Evolutionary conservation across 2,329 filamentous ascomycete species (phyloP).

Genomic region (Tolypocladium inflatum): DNA sequence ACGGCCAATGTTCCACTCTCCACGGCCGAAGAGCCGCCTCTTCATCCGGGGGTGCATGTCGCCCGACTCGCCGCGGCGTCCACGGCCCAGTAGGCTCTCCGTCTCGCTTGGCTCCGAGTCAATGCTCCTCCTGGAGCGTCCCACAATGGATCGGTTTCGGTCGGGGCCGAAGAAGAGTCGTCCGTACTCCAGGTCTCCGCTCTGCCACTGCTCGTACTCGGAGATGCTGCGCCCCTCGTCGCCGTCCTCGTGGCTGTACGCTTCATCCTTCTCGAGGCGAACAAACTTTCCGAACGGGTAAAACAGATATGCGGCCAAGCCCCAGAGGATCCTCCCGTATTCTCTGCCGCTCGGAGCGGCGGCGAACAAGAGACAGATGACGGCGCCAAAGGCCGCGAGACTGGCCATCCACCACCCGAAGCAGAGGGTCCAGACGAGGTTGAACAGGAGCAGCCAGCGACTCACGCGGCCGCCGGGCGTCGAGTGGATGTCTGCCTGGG

Average conservation of each 20-base stretch:
- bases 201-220: slow-evolving; percentile 99
- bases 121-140: slow-evolving; percentile 76
- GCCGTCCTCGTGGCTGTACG: slow-evolving; percentile 87
- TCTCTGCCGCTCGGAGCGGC: slow-evolving; percentile 72
- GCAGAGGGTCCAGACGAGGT: slow-evolving; percentile 77
- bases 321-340: slow-evolving; percentile 79
- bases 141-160: slow-evolving; percentile 68
- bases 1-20: slow-evolving; percentile 88
- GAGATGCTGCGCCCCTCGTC: slow-evolving; percentile 95
- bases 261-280: slow-evolving; percentile 84
- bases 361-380: slow-evolving; percentile 70
- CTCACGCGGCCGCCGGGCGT: slow-evolving; percentile 81
- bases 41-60: slow-evolving; percentile 44
- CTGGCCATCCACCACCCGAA: slow-evolving; percentile 96
- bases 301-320: slow-evolving; percentile 76
- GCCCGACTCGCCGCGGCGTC: slow-evolving; percentile 39
- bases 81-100: slow-evolving; percentile 71
- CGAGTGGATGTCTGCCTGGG: slow-evolving; percentile 95
- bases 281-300: slow-evolving; percentile 98
- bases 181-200: slow-evolving; percentile 89
- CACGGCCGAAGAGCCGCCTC: slow-evolving; percentile 83
- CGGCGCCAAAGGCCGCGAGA: slow-evolving; percentile 62
- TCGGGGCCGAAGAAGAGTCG: slow-evolving; percentile 90
- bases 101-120: slow-evolving; percentile 79
- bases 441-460: slow-evolving; percentile 77